Evolutionary conservation across 192 early-diverging fungal genomes (phyloP).

Genomic region (Phlyctochytrium bullatum): DNA sequence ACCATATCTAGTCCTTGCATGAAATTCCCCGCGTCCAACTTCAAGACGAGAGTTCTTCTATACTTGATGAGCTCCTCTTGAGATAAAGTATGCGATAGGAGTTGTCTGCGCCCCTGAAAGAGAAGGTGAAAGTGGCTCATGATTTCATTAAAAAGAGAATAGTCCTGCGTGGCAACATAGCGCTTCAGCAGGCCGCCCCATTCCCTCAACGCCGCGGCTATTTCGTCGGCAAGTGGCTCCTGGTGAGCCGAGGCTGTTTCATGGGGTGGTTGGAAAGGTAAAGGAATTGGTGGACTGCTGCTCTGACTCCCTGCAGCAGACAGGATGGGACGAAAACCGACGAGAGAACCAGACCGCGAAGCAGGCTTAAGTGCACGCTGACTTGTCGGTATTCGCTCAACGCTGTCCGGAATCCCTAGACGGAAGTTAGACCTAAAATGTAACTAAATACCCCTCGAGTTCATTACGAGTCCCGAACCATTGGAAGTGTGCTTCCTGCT

Average conservation of each 20-base stretch:
- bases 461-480: too few relatives aligned
- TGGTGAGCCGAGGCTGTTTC: conserved; percentile 50
- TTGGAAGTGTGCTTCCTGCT: too few relatives aligned
- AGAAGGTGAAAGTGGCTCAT: conserved; percentile 56
- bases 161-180: conserved; percentile 53
- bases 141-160: conserved; percentile 49
- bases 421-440: too few relatives aligned
- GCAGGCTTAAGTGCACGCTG: neutral
- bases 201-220: conserved; percentile 59
- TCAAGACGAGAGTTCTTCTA: conserved; percentile 49
- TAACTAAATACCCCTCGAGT: too few relatives aligned
- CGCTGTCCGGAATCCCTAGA: too few relatives aligned
- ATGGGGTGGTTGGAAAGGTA: neutral
- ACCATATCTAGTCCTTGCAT: conserved; percentile 54
- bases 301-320: neutral
- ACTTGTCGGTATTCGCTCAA: too few relatives aligned
- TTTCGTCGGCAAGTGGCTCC: conserved; percentile 67
- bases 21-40: conserved; percentile 55
- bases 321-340: neutral
- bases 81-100: conserved; percentile 58
- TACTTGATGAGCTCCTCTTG: conserved; percentile 56
- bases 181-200: conserved; percentile 55
- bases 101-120: conserved; percentile 58
- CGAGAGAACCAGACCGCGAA: neutral
- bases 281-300: neutral